Base-by-base conservation (phyloP, 306 rosid genomes). In the Spatholobus suberectus region DNA sequence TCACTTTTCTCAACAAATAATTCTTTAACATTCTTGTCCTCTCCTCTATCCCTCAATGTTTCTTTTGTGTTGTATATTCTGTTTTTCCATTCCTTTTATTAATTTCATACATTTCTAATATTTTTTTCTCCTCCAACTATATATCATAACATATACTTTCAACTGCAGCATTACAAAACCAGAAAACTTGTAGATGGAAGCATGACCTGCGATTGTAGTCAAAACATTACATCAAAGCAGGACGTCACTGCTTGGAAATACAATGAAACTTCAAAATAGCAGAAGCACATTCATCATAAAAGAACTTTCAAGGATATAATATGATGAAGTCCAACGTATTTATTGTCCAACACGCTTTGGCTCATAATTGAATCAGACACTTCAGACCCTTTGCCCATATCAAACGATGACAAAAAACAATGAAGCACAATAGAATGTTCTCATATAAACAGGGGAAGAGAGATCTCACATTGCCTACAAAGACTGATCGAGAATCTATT, bases 401-500 rank as follows among this genome's bases (percentile, higher is more conserved):
- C 13, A 80, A 57, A 34, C 12, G 29, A 79, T 12, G 51, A 67
- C 15, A 74, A 65, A 80, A 67, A 43, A 26, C 46, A 74, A 43
- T 40, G 32, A 12, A 46, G 34, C 62, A 58, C 57, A 58, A 85
- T 38, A 74, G 18, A 69, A 43, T 46, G 13, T 24, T 37, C 21
- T 65, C n/a, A 49, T n/a, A 32, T 27, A 79, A 63, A 32, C 69
- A 85, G 12, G 61, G 87, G 35, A 54, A 43, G 37, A 68, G 84
- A 69, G 58, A 75, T 43, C 94, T 86, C 84, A 92, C 97, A 84
- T 92, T 92, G 89, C 97, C 97, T 24, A 92, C 97, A 88, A 90
- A 92, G 47, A 90, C 85, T 58, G 97, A 92, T 27, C 93, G 97
- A 37, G 92, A 24, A 90, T 92, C 97, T 77, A 89, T 70, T 78